Base-by-base conservation (phyloP, 176 grass and related monocot genomes). In the Cenchrus fungigraminus region DNA sequence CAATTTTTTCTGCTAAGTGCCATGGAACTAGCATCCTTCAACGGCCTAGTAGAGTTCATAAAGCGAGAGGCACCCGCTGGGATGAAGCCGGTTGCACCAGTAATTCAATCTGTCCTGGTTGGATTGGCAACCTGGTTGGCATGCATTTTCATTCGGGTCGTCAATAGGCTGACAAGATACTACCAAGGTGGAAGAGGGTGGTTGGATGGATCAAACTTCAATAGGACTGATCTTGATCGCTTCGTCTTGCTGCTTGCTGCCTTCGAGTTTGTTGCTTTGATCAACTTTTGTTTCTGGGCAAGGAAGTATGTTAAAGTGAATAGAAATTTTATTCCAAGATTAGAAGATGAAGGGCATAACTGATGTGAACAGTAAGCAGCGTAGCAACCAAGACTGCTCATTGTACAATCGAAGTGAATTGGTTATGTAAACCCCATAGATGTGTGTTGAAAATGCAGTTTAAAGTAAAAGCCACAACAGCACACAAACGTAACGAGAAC, bases 1-100 rank as follows among this genome's bases (percentile, higher is more conserved):
- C 84, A 87, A 11, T 90, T 90, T 55, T 86, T 87, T 45, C 65
- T 90, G 71, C 65, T 90, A 70, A 85, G 84, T 32, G 19, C 87
- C 65, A 82, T 90, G 77, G 84, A 83, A 2, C 2, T 37, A 49
- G 56, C 88, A 29, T 90, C 43, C 12, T 78, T 87, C 12, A 42
- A 14, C 6, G 88, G 88, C 1, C 63, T 90, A 22, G 3, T 59
- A 4, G 79, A 87, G 55, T 90, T 90, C 80, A 77, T 87, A 37
- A 37, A 37, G 34, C 34, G 34, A 37, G 34, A 37, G 34, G 3
- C 34, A 37, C 34, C 34, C 34, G 2, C 34, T 37, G 34, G 34
- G 34, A 37, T 37, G 34, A 37, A 37, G 34, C 34, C 34, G 34
- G 34, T 37, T 37, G 34, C 34, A 37, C 34, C 34, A 37, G 34